Evolutionary conservation across 2,329 filamentous ascomycete genomes (phyloP), one percentile per base, ranked within the genome.

Genomic region (Hypoxylon sp.): DNA sequence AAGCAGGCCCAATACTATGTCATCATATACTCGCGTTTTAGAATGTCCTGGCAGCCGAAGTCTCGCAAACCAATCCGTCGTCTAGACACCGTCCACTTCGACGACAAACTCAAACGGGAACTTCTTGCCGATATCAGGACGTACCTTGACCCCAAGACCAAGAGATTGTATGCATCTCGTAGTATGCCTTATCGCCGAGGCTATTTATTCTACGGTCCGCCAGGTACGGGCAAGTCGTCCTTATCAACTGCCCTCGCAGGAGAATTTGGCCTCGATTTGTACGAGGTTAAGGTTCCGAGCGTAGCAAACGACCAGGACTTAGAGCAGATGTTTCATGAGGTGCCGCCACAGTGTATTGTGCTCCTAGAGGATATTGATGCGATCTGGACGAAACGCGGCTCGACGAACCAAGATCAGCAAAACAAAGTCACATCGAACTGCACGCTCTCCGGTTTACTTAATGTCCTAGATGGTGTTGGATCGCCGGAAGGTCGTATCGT

Each of bases 401-500:
- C 78, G 67, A 44, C 74, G 33, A 44, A 76, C 72, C 20, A 73
- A 42, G 59, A 79, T 58, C n/a, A 75, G 71, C 56, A 72, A 10
- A 68, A 67, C 33, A 68, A 67, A 31, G 63, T 63, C 40, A 68
- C 74, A 33, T 75, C 78, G 17, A 77, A 74, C 27, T 86, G 91
- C 70, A 88, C 87, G 0, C 84, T 91, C 2, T 89, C 87, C 0
- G 88, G 85, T 0, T 79, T 90, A 2, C 81, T 91, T 27, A 92
- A 90, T 69, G 86, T 88, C 33, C 87, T 91, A 61, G 89, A 91
- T 70, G 89, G 89, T 17, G 88, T 90, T 0, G 88, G 88, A 1
- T 87, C 86, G 0, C 87, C 87, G 57, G 89, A 91, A 79, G 90
- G 89, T 6, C 84, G 88, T 13, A 86, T 92, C 13, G 82, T 91